Percentiles rank a stretch among this genome's conserved stretches.
phyloP scores from a whole-genome alignment of 208 protist species.

The Naegleria lovaniensis region DNA sequence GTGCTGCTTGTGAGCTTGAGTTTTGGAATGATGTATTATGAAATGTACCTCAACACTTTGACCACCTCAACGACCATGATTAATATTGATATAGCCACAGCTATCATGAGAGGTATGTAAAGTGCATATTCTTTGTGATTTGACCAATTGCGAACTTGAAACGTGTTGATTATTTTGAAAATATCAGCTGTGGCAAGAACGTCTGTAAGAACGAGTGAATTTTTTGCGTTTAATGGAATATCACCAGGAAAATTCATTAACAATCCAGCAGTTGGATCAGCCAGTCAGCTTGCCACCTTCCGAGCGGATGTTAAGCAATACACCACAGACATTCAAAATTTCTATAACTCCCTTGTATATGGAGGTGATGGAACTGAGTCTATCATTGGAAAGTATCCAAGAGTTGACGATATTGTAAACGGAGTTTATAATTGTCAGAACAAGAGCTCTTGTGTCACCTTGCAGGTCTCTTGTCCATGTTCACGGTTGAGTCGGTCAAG shows the following conservation, averaged over 20 bases:
- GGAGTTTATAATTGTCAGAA: not conserved
- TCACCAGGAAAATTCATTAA: not conserved
- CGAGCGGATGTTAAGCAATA: not conserved
- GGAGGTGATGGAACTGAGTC: not conserved
- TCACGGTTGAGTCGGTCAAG: not conserved
- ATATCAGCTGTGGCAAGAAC: not conserved
- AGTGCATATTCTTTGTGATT: too few species aligned
- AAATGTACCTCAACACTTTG: not conserved
- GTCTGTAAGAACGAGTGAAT: not conserved
- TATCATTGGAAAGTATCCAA: not conserved
- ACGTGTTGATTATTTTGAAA: too few species aligned
- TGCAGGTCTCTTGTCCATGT: not conserved
- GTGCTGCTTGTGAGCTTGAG: not conserved
- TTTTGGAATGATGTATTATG: not conserved
- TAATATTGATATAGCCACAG: not conserved
- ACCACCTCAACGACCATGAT: not conserved
- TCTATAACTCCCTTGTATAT: not conserved
- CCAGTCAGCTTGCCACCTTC: not conserved
- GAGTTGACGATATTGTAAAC: not conserved
- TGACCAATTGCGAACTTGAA: too few species aligned
- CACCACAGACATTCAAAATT: not conserved
- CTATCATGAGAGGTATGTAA: not conserved
- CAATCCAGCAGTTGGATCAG: not conserved
- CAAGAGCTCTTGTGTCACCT: not conserved
- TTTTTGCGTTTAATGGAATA: not conserved